phyloP scores from a whole-genome alignment of 2,329 filamentous ascomycete genomes.

The Tolypocladium ovalisporum region DNA sequence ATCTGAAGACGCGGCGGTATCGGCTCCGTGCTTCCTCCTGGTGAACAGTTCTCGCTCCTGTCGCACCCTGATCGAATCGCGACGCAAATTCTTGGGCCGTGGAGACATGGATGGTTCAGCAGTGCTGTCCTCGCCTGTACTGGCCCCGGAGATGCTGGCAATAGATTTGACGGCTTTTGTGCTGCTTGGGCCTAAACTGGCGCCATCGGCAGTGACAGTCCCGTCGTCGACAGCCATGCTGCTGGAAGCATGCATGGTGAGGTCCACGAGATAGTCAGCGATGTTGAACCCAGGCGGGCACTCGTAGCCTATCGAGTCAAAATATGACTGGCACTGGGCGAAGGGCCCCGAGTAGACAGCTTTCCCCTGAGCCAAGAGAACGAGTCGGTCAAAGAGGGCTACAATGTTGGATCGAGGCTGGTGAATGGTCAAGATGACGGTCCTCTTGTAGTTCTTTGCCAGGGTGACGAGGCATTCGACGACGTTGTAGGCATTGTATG shows the following conservation, averaged over 20 bases:
- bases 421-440: constrained; percentile 96
- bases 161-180: constrained; percentile 84
- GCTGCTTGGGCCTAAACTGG: constrained; percentile 72
- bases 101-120: constrained; percentile 46
- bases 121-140: constrained; percentile 57
- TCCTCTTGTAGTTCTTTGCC: constrained; percentile 93
- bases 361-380: constrained; percentile 79
- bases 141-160: constrained; percentile 69
- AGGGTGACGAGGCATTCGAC: constrained; percentile 90
- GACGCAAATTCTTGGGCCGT: constrained; percentile 58
- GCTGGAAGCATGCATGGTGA: constrained; percentile 87
- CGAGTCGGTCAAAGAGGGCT: constrained; percentile 86
- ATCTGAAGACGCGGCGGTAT: constrained; percentile 53
- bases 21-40: constrained; percentile 53
- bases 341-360: constrained; percentile 93
- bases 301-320: constrained; percentile 81
- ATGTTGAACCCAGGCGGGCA: constrained; percentile 98
- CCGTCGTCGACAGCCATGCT: constrained; percentile 46
- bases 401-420: constrained; percentile 98
- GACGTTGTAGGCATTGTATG: constrained; percentile 97
- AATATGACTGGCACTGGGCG: constrained; percentile 78
- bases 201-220: constrained; percentile 39
- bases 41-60: constrained; percentile 90
- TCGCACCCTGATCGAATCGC: constrained; percentile 70
- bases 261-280: constrained; percentile 91